Base-by-base conservation (phyloP, 2,329 filamentous ascomycete species). In the Colletotrichum simmondsii region DNA sequence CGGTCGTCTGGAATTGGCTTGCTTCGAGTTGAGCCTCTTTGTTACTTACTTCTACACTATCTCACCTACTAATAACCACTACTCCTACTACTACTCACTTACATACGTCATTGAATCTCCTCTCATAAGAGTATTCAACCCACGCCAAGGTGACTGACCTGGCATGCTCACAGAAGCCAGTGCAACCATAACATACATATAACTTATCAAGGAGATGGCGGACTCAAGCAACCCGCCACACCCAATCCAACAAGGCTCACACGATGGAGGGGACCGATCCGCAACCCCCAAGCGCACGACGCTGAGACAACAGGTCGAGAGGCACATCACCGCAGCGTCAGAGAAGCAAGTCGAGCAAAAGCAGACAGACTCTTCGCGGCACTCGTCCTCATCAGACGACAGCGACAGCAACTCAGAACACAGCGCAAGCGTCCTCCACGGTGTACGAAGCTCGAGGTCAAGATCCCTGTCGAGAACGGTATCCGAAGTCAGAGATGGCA, bases 401-500 rank as follows among this genome's bases (percentile, higher is more conserved):
- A 57, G 57, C 61, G 32, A 64, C 35, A 10, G 62, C 52, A 65
- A 28, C 22, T 71, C 62, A 42, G 59, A 37, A 46, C 42, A 46
- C 62, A 57, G 62, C 7, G 62, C 24, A 26, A 26, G 46, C 49
- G 63, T 24, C 16, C 37, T 14, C 26, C 37, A 65, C n/a, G n/a
- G 30, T 64, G 35, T 16, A 28, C 37, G 49, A 16, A n/a, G 24
- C 49, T 35, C 64, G 49, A 30, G 69, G 60, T n/a, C 52, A n/a
- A 11, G 66, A 53, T 30, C 73, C 22, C 72, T 83, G 4, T 81
- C 82, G 4, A 78, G 79, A 61, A 81, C 79, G 32, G 77, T 84
- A 7, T 83, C 83, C 1, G 83, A 85, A 63, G 78, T 84, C 8
- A 79, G 81, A 32, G 83, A 85, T 74, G 84, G 82, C 37, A 82